Percentiles rank a stretch among this genome's conserved stretches.
Conservation (phyloP, 805 yeast species). For the Saturnispora sanitii region DNA sequence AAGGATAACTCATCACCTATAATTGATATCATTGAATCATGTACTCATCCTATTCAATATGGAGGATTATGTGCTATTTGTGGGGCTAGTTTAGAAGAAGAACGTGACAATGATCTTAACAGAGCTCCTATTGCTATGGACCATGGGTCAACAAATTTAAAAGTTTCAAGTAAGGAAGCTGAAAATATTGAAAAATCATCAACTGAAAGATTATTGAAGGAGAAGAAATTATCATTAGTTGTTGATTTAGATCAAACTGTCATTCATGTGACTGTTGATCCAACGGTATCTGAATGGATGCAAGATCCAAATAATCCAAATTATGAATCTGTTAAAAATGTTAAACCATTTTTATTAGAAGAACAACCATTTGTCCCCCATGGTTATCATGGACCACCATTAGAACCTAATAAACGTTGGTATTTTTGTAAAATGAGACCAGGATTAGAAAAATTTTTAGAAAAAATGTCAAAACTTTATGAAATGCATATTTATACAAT, state of each 20-base stretch:
- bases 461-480: slow-evolving; percentile 50
- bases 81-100: slow-evolving; percentile 66
- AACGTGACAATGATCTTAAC: slow-evolving; percentile 57
- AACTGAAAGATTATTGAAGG: slow-evolving; percentile 48
- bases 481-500: slow-evolving; percentile 95
- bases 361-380: slow-evolving; percentile 60
- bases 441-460: slow-evolving; percentile 67
- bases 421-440: slow-evolving; percentile 91
- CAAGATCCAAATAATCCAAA: slow-evolving; percentile 77
- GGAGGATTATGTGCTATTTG: slow-evolving; percentile 94
- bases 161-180: slow-evolving; percentile 81
- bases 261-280: slow-evolving; percentile 96
- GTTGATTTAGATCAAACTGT: slow-evolving; percentile 97
- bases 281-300: slow-evolving; percentile 96
- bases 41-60: slow-evolving; percentile 86
- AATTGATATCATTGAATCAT: slow-evolving; percentile 62
- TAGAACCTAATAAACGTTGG: slow-evolving; percentile 59
- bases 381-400: slow-evolving; percentile 49
- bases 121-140: slow-evolving; percentile 86
- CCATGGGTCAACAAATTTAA: slow-evolving; percentile 77
- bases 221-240: slow-evolving; percentile 70
- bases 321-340: slow-evolving; percentile 76
- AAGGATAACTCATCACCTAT: slow-evolving; percentile 37
- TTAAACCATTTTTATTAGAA: slow-evolving; percentile 61
- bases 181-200: slow-evolving; percentile 65